phyloP scores from a whole-genome alignment of 148 eudicot genomes.

The Diospyros kaki region DNA sequence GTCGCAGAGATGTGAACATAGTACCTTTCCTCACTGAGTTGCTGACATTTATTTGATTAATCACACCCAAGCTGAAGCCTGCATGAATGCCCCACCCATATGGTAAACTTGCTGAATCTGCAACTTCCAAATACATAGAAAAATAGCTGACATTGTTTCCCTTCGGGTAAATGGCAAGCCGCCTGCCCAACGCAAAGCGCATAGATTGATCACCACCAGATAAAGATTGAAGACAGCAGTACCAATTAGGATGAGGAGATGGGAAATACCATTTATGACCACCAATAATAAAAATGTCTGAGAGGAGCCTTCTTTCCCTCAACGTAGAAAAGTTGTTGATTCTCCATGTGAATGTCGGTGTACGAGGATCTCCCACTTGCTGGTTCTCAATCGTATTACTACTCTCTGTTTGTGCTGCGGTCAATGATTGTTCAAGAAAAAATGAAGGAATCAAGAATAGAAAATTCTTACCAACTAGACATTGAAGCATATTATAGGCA shows the following conservation, averaged over 20 bases:
- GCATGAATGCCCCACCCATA: conserved; percentile 97
- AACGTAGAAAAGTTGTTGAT: conserved; percentile 69
- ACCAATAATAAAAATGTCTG: conserved; percentile 75
- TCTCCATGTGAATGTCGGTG: conserved; percentile 76
- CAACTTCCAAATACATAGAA: conserved; percentile 93
- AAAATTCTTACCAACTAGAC: background rate
- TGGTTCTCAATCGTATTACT: conserved; percentile 51
- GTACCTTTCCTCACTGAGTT: conserved; percentile 80
- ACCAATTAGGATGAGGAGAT: background rate
- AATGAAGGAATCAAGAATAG: conserved; percentile 13
- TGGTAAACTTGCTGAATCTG: conserved; percentile 78
- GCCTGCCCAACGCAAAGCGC: conserved; percentile 48
- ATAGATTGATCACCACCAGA: conserved; percentile 14
- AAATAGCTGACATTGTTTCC: conserved; percentile 90
- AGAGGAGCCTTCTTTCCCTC: conserved; percentile 69
- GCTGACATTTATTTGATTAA: conserved; percentile 70
- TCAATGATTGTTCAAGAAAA: conserved; percentile 20
- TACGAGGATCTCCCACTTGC: conserved; percentile 66
- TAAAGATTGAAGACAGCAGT: background rate
- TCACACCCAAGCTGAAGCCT: conserved; percentile 78
- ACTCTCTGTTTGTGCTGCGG: conserved; percentile 46
- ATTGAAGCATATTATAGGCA: background rate
- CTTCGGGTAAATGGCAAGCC: conserved; percentile 79
- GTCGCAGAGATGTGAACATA: no score
- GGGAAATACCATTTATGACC: conserved; percentile 71